Evolutionary conservation across 805 yeast species (phyloP).

Genomic region (Lachancea sp.): DNA sequence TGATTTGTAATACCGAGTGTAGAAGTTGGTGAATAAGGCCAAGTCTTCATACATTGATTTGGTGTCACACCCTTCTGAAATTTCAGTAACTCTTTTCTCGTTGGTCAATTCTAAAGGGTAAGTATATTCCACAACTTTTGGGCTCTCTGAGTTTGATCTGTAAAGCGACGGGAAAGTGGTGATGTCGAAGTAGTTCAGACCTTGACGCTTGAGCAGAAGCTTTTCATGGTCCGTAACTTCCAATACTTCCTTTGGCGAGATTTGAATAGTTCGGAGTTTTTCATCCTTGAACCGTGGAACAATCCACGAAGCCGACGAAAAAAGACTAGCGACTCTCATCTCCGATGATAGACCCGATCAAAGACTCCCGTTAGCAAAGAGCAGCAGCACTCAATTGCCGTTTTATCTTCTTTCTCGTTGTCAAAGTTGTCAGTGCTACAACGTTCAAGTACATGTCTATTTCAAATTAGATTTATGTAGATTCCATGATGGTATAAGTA

Average conservation of each 20-base stretch:
- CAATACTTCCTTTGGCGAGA: constrained; percentile 20
- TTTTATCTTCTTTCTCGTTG: too few relatives aligned
- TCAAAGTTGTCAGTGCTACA: neutral
- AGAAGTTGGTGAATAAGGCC: constrained; percentile 60
- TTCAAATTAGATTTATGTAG: neutral
- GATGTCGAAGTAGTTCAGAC: constrained; percentile 57
- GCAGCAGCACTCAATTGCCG: too few relatives aligned
- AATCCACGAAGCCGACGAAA: neutral
- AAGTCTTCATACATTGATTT: constrained; percentile 46
- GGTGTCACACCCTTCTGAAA: constrained; percentile 41
- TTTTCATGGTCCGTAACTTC: constrained; percentile 39
- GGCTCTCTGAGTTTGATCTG: constrained; percentile 12
- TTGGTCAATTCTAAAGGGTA: constrained; percentile 48
- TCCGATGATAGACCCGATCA: neutral
- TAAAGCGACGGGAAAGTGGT: constrained; percentile 36
- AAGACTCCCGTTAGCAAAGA: too few relatives aligned
- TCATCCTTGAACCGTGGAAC: constrained; percentile 4
- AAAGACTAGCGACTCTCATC: constrained; percentile 3
- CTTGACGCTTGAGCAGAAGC: constrained; percentile 39
- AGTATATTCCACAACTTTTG: constrained; percentile 29
- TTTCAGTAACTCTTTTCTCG: constrained; percentile 34
- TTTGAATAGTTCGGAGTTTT: constrained; percentile 21
- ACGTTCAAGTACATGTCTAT: neutral
- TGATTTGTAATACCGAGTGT: constrained; percentile 70
- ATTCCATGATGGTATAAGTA: neutral